Conservation (phyloP, 192 early-diverging fungal genomes). For the Umbelopsis vinacea region DNA sequence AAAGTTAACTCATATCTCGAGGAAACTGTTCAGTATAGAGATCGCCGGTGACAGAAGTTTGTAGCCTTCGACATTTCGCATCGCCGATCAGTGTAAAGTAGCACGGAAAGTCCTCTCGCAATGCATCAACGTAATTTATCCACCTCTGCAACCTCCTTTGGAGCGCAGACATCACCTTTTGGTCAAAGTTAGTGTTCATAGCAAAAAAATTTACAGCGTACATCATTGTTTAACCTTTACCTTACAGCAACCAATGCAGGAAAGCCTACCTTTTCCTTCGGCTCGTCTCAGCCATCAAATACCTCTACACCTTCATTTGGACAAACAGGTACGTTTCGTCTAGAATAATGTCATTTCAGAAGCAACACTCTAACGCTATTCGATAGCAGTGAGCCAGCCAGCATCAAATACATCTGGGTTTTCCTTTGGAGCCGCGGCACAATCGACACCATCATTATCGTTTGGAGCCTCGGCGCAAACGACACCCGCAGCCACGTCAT, state of each 20-base stretch:
- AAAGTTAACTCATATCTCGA: too few relatives aligned
- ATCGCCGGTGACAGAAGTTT: background rate
- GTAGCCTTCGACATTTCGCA: too few relatives aligned
- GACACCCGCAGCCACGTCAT: background rate
- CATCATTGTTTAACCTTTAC: background rate
- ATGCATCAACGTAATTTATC: conserved; percentile 13
- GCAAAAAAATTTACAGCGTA: too few relatives aligned
- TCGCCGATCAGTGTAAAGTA: too few relatives aligned
- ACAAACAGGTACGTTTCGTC: conserved; percentile 18
- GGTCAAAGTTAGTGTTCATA: background rate
- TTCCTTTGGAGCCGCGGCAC: conserved; percentile 36
- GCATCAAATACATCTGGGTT: conserved; percentile 23
- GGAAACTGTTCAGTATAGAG: too few relatives aligned
- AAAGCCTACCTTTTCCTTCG: conserved; percentile 10
- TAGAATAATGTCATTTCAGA: conserved; percentile 23
- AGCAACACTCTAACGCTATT: conserved; percentile 31
- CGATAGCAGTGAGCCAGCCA: conserved; percentile 26
- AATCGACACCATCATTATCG: conserved; percentile 19
- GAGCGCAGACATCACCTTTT: background rate
- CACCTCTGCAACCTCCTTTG: background rate
- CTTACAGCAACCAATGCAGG: background rate
- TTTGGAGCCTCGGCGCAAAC: conserved; percentile 34
- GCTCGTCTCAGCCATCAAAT: background rate
- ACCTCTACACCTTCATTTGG: conserved; percentile 11
- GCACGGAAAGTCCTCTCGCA: too few relatives aligned